Percentiles rank a stretch among this genome's conserved stretches.
Conservation (phyloP, 768 basidiomycete species). For the Ramaria rubella region DNA sequence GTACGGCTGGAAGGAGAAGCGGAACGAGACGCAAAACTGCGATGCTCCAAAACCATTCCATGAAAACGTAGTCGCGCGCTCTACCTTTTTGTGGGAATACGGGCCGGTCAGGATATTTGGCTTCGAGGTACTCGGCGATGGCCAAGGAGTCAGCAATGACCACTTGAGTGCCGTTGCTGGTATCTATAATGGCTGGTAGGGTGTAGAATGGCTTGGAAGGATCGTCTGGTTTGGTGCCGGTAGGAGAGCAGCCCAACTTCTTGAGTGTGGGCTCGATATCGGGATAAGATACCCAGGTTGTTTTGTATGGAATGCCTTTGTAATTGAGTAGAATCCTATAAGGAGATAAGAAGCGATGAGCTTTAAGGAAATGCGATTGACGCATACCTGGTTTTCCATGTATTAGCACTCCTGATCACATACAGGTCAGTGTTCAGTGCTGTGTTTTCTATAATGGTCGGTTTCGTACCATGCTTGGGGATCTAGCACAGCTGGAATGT, state of each 20-base stretch:
- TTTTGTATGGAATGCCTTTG: slow-evolving; percentile 64
- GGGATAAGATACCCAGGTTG: slow-evolving; percentile 63
- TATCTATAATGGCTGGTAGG: slow-evolving; percentile 63
- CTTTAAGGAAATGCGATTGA: neutral
- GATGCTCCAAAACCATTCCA: slow-evolving; percentile 61
- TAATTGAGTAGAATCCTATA: slow-evolving; percentile 68
- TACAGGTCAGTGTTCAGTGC: neutral
- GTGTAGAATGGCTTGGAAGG: slow-evolving; percentile 52
- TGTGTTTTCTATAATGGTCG: neutral
- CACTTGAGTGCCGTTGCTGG: slow-evolving; percentile 38
- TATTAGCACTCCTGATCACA: slow-evolving; percentile 43
- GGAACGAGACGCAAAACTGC: slow-evolving; percentile 63
- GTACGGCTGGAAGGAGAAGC: slow-evolving; percentile 62
- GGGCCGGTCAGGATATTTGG: slow-evolving; percentile 58
- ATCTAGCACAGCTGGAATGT: slow-evolving; percentile 46
- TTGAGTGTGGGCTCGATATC: slow-evolving; percentile 53
- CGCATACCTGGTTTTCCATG: slow-evolving; percentile 60
- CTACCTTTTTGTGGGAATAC: slow-evolving; percentile 66
- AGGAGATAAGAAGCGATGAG: neutral
- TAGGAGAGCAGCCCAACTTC: slow-evolving; percentile 33
- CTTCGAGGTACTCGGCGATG: slow-evolving; percentile 71
- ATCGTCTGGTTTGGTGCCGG: slow-evolving; percentile 27
- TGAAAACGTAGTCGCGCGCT: slow-evolving; percentile 59
- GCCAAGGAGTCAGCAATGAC: slow-evolving; percentile 53
- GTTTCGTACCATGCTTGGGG: slow-evolving; percentile 53